A percentile compares a stretch with the other conserved stretches of the same genome.
Evolutionary conservation across 1,139 yeast species (phyloP).

Genomic region (Pichia sp.): DNA sequence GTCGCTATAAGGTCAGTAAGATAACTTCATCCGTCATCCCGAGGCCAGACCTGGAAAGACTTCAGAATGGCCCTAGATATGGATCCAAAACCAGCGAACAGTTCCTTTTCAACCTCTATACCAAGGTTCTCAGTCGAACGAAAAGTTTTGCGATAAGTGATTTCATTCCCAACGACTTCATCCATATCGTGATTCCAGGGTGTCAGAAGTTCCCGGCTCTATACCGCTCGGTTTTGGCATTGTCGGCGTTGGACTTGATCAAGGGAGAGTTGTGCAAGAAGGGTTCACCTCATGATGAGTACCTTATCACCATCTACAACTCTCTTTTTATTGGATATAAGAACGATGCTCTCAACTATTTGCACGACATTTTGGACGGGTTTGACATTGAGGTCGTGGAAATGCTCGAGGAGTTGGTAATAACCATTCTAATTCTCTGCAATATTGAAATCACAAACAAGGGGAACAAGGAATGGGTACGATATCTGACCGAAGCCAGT

Average conservation of each 20-base stretch:
- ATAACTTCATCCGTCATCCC: neutral
- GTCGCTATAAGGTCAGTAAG: neutral
- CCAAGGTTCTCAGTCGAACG: slow-evolving; percentile 19
- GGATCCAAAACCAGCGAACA: slow-evolving; percentile 14
- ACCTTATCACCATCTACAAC: slow-evolving; percentile 14
- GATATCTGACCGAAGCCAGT: slow-evolving; percentile 31
- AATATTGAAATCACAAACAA: slow-evolving; percentile 32
- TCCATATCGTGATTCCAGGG: slow-evolving; percentile 22
- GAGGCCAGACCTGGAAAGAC: neutral
- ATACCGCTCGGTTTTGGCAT: slow-evolving; percentile 20
- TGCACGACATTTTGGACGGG: slow-evolving; percentile 23
- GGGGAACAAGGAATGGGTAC: slow-evolving; percentile 32
- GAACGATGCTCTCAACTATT: slow-evolving; percentile 22
- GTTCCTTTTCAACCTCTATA: slow-evolving; percentile 22
- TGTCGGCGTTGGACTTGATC: slow-evolving; percentile 18
- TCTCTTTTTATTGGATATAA: slow-evolving; percentile 19
- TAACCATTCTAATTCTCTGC: slow-evolving; percentile 30
- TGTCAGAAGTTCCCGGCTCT: slow-evolving; percentile 21
- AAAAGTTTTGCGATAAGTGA: slow-evolving; percentile 18
- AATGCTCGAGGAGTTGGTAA: slow-evolving; percentile 21
- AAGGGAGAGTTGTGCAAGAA: slow-evolving; percentile 14
- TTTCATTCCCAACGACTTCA: slow-evolving; percentile 21
- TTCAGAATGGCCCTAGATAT: slow-evolving; percentile 5
- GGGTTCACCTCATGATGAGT: slow-evolving; percentile 2
- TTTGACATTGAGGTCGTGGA: slow-evolving; percentile 19